These are phyloP conservation scores for Curvularia sp. DNA, from an alignment of 2,329 filamentous ascomycete genomes.

Conservation along the genomic window DNA sequence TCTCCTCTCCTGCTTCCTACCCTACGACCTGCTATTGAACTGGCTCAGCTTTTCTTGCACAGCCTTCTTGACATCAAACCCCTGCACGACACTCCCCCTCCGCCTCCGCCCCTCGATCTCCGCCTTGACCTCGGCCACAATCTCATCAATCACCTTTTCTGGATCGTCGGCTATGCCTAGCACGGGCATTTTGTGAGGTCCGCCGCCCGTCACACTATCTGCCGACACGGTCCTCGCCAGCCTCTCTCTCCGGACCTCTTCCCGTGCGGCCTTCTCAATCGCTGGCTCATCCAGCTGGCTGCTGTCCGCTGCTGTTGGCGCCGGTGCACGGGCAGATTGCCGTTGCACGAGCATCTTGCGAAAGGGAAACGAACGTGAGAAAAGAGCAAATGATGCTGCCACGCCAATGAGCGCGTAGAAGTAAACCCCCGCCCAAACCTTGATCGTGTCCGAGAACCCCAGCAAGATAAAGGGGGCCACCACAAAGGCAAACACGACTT, in stretches of 20 bases:
- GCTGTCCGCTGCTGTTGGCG: conserved; percentile 16
- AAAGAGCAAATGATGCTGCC: conserved; percentile 71
- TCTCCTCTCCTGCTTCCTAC: not conserved
- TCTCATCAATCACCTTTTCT: conserved; percentile 76
- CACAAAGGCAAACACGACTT: conserved; percentile 82
- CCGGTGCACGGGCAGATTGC: conserved; percentile 31
- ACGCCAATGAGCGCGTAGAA: conserved; percentile 82
- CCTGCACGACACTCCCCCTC: conserved; percentile 50
- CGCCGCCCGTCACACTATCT: conserved; percentile 57
- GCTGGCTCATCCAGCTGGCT: conserved; percentile 32
- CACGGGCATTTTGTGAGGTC: conserved; percentile 62
- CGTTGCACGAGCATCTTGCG: conserved; percentile 51
- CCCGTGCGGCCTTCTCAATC: conserved; percentile 44
- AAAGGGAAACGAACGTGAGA: conserved; percentile 77
- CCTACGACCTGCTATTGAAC: conserved; percentile 35
- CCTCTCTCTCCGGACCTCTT: conserved; percentile 43
- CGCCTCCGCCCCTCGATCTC: conserved; percentile 71
- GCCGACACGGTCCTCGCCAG: conserved; percentile 62
- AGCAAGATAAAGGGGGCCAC: conserved; percentile 87
- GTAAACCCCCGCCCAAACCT: conserved; percentile 84
- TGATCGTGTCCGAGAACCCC: conserved; percentile 70
- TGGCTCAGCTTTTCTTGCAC: conserved; percentile 48
- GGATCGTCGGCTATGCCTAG: conserved; percentile 82
- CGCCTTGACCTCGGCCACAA: conserved; percentile 73
- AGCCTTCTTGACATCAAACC: conserved; percentile 46